Evolutionary conservation across 2,329 filamentous ascomycete genomes (phyloP), one percentile per base, ranked within the genome.

Genomic region (Pyrenophora graminea): DNA sequence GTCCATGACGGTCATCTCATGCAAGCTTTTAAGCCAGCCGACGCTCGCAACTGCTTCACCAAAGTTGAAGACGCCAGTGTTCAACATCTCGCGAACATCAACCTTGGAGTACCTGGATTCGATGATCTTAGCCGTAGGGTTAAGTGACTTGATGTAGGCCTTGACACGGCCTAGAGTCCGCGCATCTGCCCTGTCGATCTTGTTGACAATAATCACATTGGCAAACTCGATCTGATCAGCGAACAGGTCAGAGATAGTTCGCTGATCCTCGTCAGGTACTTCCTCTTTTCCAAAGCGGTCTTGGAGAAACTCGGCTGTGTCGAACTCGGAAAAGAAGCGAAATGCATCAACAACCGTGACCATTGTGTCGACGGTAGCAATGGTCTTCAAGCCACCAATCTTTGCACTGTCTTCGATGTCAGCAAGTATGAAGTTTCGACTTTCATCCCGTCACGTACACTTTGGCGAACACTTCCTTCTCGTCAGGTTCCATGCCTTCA

Each of bases 151-250:
- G 46, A 89, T 73, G 8, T 88, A 72, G 0, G 78, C 75, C 2
- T 76, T 67, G 46, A 88, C 78, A 3, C 80, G 74, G 4, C 70
- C 62, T 15, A 79, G 75, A 1, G 76, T 79, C 17, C 64, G 72
- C 4, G 72, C 67, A 34, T 77, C 70, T 12, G 88, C 83, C 53
- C 84, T 82, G 53, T 89, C 86, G 5, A 82, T 76, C 69, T 90
- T 90, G 73, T 90, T 90, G 17, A 90, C 73, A 3, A 90, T 79
- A 12, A 90, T 80, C 6, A 90, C 86, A 58, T 90, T 86, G 0
- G 87, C 86, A 60, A 91, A 91, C 70, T 91, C 88, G 52, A 90
- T 88, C 63, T 90, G 87, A 59, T 90, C 87, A 0, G 89, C 86
- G 80, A 90, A 88, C 0, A 91, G 78, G 58, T 90, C 87, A 0